A percentile compares a stretch with the other conserved stretches of the same genome.
Conservation (phyloP, 257 asterid genomes). For the Nicotiana obtusifolia region DNA sequence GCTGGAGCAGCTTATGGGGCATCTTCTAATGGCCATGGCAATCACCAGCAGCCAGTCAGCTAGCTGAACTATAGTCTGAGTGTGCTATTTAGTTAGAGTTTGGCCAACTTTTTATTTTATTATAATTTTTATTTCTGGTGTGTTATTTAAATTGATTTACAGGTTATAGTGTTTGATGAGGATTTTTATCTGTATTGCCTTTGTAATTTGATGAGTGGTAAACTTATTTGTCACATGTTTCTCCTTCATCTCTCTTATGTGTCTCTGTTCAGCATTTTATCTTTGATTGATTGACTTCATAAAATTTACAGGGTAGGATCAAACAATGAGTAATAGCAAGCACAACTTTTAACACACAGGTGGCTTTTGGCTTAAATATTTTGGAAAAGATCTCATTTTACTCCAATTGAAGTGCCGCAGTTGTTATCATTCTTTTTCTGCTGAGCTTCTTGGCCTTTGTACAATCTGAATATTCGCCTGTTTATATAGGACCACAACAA, state of each 20-base stretch:
- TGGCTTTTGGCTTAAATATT: no score
- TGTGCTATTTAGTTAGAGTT: conserved; percentile 24
- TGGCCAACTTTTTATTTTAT: conserved; percentile 23
- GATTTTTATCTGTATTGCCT: background rate
- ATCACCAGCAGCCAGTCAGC: conserved; percentile 64
- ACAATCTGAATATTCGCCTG: background rate
- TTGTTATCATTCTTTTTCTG: background rate
- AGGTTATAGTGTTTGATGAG: background rate
- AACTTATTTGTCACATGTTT: background rate
- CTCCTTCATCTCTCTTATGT: background rate
- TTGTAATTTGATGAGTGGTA: background rate
- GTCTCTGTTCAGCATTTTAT: no score
- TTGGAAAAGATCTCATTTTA: no score
- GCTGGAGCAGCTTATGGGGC: conserved; percentile 47
- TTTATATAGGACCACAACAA: background rate
- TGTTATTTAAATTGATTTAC: background rate
- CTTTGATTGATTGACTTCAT: no score
- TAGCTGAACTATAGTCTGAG: conserved; percentile 21
- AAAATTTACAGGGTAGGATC: no score
- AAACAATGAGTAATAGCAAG: no score
- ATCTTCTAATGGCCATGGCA: conserved; percentile 59
- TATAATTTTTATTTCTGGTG: conserved; percentile 15
- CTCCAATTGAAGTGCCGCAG: background rate
- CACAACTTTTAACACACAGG: no score
- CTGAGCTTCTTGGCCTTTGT: background rate